Percentiles rank a stretch among this genome's conserved stretches.
These are phyloP conservation scores for Lyophyllum semitale DNA, from an alignment of 768 basidiomycete genomes.

Conservation along the genomic window DNA sequence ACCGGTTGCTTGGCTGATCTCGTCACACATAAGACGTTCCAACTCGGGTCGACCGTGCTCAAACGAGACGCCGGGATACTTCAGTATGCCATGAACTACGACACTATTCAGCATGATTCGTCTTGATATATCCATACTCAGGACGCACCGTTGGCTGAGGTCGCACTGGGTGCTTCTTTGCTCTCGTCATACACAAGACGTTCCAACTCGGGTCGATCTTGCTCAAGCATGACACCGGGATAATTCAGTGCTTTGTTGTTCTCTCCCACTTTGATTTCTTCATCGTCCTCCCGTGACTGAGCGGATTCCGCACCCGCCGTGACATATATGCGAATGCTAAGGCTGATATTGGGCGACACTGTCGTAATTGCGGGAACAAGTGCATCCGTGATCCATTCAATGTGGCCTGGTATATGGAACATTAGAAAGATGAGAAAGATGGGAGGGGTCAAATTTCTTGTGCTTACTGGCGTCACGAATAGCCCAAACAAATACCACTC, in stretches of 20 bases:
- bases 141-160: slow-evolving; percentile 50
- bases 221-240: slow-evolving; percentile 23
- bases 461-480: slow-evolving; percentile 36
- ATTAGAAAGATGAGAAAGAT: neutral
- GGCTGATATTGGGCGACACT: neutral
- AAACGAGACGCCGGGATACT: slow-evolving; percentile 22
- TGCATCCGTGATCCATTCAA: neutral
- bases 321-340: neutral
- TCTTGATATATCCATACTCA: too few relatives aligned
- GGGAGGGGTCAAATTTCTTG: neutral
- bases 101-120: neutral
- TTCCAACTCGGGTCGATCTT: slow-evolving; percentile 45
- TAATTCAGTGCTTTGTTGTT: neutral
- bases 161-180: slow-evolving; percentile 30
- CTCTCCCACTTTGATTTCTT: slow-evolving; percentile 7
- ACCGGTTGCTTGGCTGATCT: slow-evolving; percentile 35
- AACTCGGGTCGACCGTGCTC: slow-evolving; percentile 46
- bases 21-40: slow-evolving; percentile 31
- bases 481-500: slow-evolving; percentile 40
- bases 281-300: slow-evolving; percentile 4
- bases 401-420: slow-evolving; percentile 9
- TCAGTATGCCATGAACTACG: slow-evolving; percentile 50
- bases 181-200: slow-evolving; percentile 39
- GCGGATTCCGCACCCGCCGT: neutral
- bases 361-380: slow-evolving; percentile 1